Conservation (phyloP, 2,329 filamentous ascomycete genomes). For the Diaporthe aspalathi region DNA sequence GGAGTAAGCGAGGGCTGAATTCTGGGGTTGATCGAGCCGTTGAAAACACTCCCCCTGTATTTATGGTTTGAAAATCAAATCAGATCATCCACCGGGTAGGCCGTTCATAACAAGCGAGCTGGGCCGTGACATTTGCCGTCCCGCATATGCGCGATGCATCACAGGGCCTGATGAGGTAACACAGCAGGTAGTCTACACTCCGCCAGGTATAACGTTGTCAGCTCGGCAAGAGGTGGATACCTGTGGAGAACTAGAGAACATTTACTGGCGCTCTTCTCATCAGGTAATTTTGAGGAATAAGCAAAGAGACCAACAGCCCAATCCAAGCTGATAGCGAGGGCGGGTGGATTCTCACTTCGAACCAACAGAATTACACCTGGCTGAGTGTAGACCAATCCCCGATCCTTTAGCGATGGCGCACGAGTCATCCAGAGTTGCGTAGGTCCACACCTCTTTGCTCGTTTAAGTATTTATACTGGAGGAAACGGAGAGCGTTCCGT, state of each 20-base stretch:
- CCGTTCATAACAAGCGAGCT: slow-evolving; percentile 3
- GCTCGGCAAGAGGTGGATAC: no score
- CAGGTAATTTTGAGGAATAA: no score
- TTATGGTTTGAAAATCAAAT: not conserved
- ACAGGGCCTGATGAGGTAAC: not conserved
- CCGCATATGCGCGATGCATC: not conserved
- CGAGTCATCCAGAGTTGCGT: not conserved
- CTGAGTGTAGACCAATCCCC: no score
- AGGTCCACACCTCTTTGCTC: not conserved
- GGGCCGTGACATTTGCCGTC: slow-evolving; percentile 7
- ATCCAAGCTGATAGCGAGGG: no score
- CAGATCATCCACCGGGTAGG: slow-evolving; percentile 4
- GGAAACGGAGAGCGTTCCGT: not conserved
- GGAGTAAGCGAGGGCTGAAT: not conserved
- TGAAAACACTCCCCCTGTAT: not conserved
- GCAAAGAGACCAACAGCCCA: no score
- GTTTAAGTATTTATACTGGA: slow-evolving; percentile 6
- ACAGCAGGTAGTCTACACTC: no score
- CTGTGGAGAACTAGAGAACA: no score
- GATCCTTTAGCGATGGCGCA: not conserved
- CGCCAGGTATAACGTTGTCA: no score
- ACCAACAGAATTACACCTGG: no score
- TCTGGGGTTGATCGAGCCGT: no score
- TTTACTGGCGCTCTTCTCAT: no score
- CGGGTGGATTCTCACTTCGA: no score